Evolutionary conservation across 306 rosid genomes (phyloP).

Genomic region (Canavalia ensiformis): DNA sequence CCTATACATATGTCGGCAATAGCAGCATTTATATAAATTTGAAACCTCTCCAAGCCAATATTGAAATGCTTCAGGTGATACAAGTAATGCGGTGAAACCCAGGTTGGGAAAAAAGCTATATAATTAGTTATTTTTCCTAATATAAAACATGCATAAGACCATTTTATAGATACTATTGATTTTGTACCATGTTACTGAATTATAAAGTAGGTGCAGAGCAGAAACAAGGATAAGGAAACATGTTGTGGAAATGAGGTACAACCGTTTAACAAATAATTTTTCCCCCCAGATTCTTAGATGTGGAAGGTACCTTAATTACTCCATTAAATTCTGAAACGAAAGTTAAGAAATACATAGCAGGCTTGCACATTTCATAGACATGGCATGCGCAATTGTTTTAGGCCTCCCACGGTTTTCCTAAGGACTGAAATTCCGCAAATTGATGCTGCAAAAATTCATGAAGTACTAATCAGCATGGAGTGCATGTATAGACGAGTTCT

Average conservation of each 20-base stretch:
- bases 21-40: neutral
- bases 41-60: neutral
- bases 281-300: neutral
- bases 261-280: neutral
- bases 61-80: neutral
- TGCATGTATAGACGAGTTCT: too few relatives aligned
- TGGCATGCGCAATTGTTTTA: neutral
- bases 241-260: neutral
- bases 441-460: constrained; percentile 13
- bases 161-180: neutral
- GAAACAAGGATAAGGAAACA: constrained; percentile 1
- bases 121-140: neutral
- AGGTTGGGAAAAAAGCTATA: neutral
- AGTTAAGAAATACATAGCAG: constrained; percentile 24
- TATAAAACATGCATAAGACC: neutral
- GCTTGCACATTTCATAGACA: neutral
- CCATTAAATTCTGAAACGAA: constrained; percentile 28
- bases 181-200: constrained; percentile 9
- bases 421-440: constrained; percentile 21
- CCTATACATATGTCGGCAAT: neutral
- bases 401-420: constrained; percentile 29
- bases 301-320: neutral
- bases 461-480: neutral
- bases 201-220: neutral
- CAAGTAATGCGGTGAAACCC: neutral